A percentile compares a stretch with the other conserved stretches of the same genome.
Conservation (phyloP, 495 filamentous ascomycete species). For the Penicillium herquei region DNA sequence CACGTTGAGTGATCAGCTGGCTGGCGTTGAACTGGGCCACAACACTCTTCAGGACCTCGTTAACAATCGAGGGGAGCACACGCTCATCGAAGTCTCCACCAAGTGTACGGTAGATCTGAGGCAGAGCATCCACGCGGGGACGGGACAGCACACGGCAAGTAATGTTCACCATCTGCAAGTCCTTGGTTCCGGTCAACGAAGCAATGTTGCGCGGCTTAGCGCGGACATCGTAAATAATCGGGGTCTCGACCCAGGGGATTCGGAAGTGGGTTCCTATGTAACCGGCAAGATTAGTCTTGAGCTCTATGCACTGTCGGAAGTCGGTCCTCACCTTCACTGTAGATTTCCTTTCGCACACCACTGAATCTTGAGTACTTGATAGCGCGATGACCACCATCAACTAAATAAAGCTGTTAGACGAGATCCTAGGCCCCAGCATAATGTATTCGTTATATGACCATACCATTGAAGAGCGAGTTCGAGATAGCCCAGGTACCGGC, state of each 20-base stretch:
- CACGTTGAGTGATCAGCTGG: conserved; percentile 97
- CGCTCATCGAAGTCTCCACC: conserved; percentile 96
- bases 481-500: conserved; percentile 65
- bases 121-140: conserved; percentile 82
- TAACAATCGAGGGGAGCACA: conserved; percentile 95
- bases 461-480: conserved; percentile 93
- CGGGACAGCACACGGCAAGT: conserved; percentile 98
- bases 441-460: not conserved
- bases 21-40: conserved; percentile 99
- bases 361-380: conserved; percentile 96
- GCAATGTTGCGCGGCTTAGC: conserved; percentile 95
- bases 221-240: conserved; percentile 95
- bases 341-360: conserved; percentile 96
- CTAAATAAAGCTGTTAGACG: conserved; percentile 43
- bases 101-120: conserved; percentile 94
- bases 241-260: conserved; percentile 96
- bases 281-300: conserved; percentile 14
- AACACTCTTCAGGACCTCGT: conserved; percentile 97
- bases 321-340: conserved; percentile 72
- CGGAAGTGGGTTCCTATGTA: conserved; percentile 81
- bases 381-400: conserved; percentile 97
- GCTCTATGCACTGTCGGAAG: not conserved
- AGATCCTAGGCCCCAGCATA: not conserved
- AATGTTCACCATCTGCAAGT: conserved; percentile 99
- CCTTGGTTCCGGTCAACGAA: conserved; percentile 97